These are phyloP conservation scores for Phytophthora europaea DNA, from an alignment of 352 stramenopile species.

Conservation along the genomic window DNA sequence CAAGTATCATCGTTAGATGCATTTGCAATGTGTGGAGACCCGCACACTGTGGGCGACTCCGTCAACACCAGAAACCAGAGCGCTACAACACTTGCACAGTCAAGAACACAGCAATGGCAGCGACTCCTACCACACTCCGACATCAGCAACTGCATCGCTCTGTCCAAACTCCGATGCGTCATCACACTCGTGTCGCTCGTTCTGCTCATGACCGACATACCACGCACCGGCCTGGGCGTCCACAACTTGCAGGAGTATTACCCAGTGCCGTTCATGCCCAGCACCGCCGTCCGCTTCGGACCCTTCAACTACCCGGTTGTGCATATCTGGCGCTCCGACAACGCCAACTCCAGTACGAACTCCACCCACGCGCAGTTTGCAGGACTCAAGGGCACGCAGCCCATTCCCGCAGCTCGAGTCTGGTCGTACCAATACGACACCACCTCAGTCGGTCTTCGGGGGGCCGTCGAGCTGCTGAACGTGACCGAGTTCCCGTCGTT, in stretches of 20 bases:
- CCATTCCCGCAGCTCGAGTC: slow-evolving; percentile 17
- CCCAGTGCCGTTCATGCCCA: slow-evolving; percentile 33
- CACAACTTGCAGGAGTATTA: slow-evolving; percentile 37
- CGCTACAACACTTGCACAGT: not conserved
- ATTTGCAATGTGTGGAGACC: too few relatives aligned
- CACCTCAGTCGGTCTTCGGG: slow-evolving; percentile 43
- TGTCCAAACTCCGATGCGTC: slow-evolving; percentile 44
- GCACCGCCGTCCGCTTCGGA: slow-evolving; percentile 46
- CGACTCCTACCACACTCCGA: slow-evolving; percentile 30
- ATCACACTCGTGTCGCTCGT: slow-evolving; percentile 50
- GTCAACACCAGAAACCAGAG: too few relatives aligned
- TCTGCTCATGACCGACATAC: slow-evolving; percentile 60
- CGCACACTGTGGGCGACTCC: too few relatives aligned
- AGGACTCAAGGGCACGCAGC: slow-evolving; percentile 27
- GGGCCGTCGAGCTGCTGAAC: slow-evolving; percentile 37
- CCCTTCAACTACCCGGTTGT: slow-evolving; percentile 59
- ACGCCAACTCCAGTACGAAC: not conserved
- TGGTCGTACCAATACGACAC: slow-evolving; percentile 59
- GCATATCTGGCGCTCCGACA: slow-evolving; percentile 34
- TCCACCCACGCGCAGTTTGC: slow-evolving; percentile 6
- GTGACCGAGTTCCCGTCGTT: slow-evolving; percentile 38
- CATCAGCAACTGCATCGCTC: slow-evolving; percentile 37
- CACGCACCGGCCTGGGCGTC: slow-evolving; percentile 54
- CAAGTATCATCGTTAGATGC: too few relatives aligned
- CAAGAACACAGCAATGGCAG: slow-evolving; percentile 5